These are phyloP conservation scores for Apodospora peruviana DNA, from an alignment of 495 filamentous ascomycete species.

Conservation along the genomic window DNA sequence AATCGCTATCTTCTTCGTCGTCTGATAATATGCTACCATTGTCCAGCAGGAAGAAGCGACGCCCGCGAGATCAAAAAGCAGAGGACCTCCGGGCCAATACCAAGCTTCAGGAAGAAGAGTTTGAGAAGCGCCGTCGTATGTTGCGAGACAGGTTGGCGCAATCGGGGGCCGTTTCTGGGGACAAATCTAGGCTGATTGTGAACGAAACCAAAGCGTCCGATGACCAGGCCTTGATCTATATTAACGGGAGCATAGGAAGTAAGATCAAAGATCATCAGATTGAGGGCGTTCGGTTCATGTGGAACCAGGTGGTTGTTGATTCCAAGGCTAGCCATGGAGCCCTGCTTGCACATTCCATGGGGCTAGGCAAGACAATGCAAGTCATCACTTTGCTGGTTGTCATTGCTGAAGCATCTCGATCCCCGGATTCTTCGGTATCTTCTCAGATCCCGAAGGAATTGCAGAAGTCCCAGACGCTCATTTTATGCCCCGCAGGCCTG, in stretches of 20 bases:
- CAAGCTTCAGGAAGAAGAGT: constrained; percentile 36
- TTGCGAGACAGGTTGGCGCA: constrained; percentile 37
- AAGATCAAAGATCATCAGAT: constrained; percentile 54
- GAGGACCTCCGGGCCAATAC: constrained; percentile 42
- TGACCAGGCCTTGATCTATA: constrained; percentile 44
- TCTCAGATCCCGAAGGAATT: constrained; percentile 63
- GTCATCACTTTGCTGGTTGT: constrained; percentile 73
- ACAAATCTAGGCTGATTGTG: constrained; percentile 54
- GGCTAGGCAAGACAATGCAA: constrained; percentile 91
- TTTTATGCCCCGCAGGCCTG: constrained; percentile 71
- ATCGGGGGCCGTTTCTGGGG: constrained; percentile 33
- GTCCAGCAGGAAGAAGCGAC: constrained; percentile 41
- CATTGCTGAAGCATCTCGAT: constrained; percentile 59
- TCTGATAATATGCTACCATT: constrained; percentile 10
- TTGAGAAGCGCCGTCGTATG: constrained; percentile 43
- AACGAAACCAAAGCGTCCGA: constrained; percentile 60
- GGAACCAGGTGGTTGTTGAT: constrained; percentile 65
- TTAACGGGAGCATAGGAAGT: constrained; percentile 41
- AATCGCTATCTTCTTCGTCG: constrained; percentile 1
- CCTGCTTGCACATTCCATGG: constrained; percentile 88
- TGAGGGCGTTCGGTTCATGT: constrained; percentile 79
- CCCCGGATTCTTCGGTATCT: constrained; percentile 47
- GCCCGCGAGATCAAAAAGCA: constrained; percentile 34
- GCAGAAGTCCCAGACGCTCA: constrained; percentile 55
- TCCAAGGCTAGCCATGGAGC: constrained; percentile 61